Conservation (phyloP, 306 rosid species). For the Vigna mungo region DNA sequence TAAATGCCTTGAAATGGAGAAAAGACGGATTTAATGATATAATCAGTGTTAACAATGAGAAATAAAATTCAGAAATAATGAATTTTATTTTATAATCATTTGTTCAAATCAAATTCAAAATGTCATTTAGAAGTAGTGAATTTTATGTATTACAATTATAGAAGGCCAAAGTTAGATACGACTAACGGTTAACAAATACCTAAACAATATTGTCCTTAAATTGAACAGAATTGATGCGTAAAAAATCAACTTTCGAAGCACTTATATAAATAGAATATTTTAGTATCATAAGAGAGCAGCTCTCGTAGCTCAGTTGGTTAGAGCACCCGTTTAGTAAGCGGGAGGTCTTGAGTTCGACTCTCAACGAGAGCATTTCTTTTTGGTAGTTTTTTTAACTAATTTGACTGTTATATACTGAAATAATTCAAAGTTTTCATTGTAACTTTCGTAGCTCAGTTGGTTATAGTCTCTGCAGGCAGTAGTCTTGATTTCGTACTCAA, state of each 20-base stretch:
- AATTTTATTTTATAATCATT: not conserved
- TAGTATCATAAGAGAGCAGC: rapidly evolving
- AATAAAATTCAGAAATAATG: not conserved
- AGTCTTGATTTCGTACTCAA: too few relatives aligned
- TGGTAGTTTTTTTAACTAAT: too few relatives aligned
- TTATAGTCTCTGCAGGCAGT: too few relatives aligned
- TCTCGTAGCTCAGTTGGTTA: constrained; percentile 61
- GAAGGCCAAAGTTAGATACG: not conserved
- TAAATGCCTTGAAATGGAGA: not conserved
- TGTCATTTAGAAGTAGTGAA: too few relatives aligned
- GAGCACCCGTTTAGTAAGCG: constrained; percentile 61
- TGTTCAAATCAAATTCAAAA: not conserved
- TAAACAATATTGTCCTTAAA: not conserved
- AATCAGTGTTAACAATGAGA: not conserved
- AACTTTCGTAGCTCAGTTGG: too few relatives aligned
- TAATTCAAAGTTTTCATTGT: too few relatives aligned
- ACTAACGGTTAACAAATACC: not conserved
- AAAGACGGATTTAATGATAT: not conserved
- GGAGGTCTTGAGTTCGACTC: constrained; percentile 48
- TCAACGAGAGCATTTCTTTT: constrained; percentile 34
- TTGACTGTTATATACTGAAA: too few relatives aligned
- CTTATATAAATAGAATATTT: too few relatives aligned
- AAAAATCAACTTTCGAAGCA: too few relatives aligned
- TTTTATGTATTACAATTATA: not conserved
- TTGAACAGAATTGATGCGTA: not conserved